Percentiles rank a stretch among this genome's conserved stretches.
Evolutionary conservation across 73 alveolate species (phyloP).

Genomic region (Tetrahymena elliotti): DNA sequence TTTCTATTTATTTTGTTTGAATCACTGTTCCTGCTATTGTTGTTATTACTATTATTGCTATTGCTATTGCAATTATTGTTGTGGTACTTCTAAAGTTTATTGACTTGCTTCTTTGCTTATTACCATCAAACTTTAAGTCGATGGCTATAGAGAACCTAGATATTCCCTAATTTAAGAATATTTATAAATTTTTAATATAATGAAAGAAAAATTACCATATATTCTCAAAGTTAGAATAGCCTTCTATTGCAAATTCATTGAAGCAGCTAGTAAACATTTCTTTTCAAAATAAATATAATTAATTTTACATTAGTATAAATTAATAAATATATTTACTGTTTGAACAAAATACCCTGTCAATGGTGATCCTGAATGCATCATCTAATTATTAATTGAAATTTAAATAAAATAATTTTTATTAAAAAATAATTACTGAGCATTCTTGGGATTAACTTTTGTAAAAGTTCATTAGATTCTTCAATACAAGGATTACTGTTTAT

Average conservation of each 20-base stretch:
- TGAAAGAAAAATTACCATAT: not conserved
- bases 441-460: conserved; percentile 30
- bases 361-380: conserved; percentile 36
- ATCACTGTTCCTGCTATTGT: not conserved
- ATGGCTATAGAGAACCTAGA: not conserved
- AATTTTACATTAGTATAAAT: not conserved
- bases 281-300: not conserved
- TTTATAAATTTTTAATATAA: not conserved
- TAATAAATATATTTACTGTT: not conserved
- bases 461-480: conserved; percentile 25
- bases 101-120: not conserved
- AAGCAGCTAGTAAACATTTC: not conserved
- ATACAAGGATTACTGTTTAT: conserved; percentile 36
- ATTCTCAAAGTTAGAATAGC: not conserved
- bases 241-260: not conserved
- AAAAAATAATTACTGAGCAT: conserved; percentile 1
- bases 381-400: not conserved
- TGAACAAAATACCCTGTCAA: conserved; percentile 32
- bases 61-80: no score
- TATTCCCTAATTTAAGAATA: not conserved
- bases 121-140: not conserved
- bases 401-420: not conserved
- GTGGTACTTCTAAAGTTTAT: not conserved
- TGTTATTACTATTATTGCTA: no score
- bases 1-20: no score